Evolutionary conservation across 2,329 filamentous ascomycete genomes (phyloP), one percentile per base, ranked within the genome.

Genomic region (Sordariomycetes sp.): DNA sequence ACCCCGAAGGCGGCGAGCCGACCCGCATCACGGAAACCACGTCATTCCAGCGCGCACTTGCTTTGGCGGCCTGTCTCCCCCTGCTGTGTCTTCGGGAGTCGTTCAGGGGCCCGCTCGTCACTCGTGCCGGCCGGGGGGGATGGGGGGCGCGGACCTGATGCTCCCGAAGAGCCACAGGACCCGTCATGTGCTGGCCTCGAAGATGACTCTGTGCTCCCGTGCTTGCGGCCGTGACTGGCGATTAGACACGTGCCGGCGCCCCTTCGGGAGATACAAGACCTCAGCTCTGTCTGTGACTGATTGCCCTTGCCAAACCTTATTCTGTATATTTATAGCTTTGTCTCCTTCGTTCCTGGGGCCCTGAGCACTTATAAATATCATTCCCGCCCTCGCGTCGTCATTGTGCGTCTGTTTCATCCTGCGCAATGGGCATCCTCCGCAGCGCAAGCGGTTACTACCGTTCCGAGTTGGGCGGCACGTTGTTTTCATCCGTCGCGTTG

Each of bases 131-230:
- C 42, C 42, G n/a, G n/a, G n/a, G n/a, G n/a, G n/a, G n/a, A n/a
- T n/a, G n/a, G n/a, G n/a, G n/a, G 22, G 45, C 2, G 20, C 22
- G 3, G 12, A 22, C n/a, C 20, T 50, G 20, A 22, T 13, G 17
- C n/a, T 24, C 22, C 45, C 45, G 34, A 20, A 32, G 28, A 56
- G 25, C 50, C 55, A 52, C 48, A 52, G 55, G 35, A n/a, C 13
- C 32, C 20, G 32, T 52, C 48, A 52, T 56, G 48, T 52, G 55
- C 55, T 45, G 25, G 22, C 50, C 35, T 34, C 45, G 28, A 42
- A 53, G 51, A 25, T 53, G 51, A 39, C 51, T 53, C 28, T 57
- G 55, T 57, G 55, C 55, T 57, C 15, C 55, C 55, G 36, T 20
- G 22, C 42, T 22, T 22, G 39, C 42, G 22, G n/a, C 13, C 34